These are phyloP conservation scores for Fraxinus sp. DNA, from an alignment of 305 asterid species.

Conservation along the genomic window DNA sequence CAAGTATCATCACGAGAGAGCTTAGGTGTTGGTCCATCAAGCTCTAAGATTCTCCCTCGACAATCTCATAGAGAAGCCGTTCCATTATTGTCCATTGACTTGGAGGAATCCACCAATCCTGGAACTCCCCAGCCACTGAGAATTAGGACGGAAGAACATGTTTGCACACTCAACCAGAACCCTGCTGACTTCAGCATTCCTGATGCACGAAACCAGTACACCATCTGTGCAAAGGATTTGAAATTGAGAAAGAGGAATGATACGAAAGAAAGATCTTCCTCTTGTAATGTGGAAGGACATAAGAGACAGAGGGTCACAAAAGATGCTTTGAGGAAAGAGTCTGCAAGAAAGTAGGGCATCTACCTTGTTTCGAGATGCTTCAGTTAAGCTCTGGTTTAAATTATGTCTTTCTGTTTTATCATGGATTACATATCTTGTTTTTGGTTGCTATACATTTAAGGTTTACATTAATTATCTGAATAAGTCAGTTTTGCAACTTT, in stretches of 20 bases:
- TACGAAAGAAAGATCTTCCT: conserved; percentile 23
- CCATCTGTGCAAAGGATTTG: conserved; percentile 51
- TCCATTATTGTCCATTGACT: conserved; percentile 19
- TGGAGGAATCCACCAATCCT: conserved; percentile 24
- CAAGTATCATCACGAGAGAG: conserved; percentile 17
- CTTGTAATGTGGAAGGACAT: conserved; percentile 27
- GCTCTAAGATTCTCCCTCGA: neutral
- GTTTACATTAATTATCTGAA: neutral
- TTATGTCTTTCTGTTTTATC: neutral
- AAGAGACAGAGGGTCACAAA: conserved; percentile 42
- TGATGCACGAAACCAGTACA: conserved; percentile 52
- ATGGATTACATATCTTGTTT: neutral
- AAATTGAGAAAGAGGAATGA: conserved; percentile 34
- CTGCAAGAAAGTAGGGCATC: conserved; percentile 20
- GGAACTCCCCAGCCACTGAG: conserved; percentile 20
- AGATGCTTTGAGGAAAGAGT: conserved; percentile 28
- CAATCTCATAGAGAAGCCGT: neutral
- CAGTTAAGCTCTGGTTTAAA: neutral
- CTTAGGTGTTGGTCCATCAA: neutral
- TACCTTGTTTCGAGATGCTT: neutral
- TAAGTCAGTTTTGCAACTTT: neutral
- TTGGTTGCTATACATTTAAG: neutral
- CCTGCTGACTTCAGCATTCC: conserved; percentile 78
- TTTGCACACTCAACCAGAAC: conserved; percentile 58
- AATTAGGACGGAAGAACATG: conserved; percentile 20